These are phyloP conservation scores for Cytospora schulzeri DNA, from an alignment of 2,329 filamentous ascomycete genomes.

Conservation along the genomic window DNA sequence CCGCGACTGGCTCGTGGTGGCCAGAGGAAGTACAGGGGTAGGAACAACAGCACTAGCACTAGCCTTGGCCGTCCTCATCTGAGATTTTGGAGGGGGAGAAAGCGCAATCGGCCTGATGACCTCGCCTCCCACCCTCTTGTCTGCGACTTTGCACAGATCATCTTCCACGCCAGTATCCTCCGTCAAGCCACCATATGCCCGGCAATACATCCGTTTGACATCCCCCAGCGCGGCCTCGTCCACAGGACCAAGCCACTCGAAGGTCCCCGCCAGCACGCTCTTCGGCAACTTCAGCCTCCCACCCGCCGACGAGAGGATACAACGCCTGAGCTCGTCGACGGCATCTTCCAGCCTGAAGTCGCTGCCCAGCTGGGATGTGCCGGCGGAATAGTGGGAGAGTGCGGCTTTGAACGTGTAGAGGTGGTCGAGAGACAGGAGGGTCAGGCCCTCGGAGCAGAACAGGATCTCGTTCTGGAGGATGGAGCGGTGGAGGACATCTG, in stretches of 20 bases:
- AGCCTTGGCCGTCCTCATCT: not conserved
- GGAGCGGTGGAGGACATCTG: conserved; percentile 57
- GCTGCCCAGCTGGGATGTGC: conserved; percentile 34
- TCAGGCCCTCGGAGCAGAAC: conserved; percentile 62
- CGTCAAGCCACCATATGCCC: conserved; percentile 55
- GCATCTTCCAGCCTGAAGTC: conserved; percentile 57
- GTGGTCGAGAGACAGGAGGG: conserved; percentile 61
- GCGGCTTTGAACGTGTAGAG: conserved; percentile 67
- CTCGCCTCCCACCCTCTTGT: not conserved
- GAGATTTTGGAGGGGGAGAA: conserved; percentile 8
- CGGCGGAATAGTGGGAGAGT: conserved; percentile 58
- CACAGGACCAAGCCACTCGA: conserved; percentile 57
- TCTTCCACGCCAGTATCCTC: conserved; percentile 52
- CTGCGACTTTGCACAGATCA: conserved; percentile 26
- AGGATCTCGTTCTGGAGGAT: conserved; percentile 62
- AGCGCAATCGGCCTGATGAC: not conserved
- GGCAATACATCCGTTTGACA: conserved; percentile 58
- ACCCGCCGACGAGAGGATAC: conserved; percentile 52
- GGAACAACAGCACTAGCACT: not conserved
- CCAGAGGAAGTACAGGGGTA: not conserved
- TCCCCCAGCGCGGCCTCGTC: conserved; percentile 53
- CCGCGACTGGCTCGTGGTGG: conserved; percentile 7
- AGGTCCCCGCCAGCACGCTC: conserved; percentile 55
- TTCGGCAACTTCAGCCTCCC: conserved; percentile 52
- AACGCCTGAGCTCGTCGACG: conserved; percentile 63